A percentile compares a stretch with the other conserved stretches of the same genome.
phyloP scores from a whole-genome alignment of 345 rosid genomes.

The Excoecaria agallocha region DNA sequence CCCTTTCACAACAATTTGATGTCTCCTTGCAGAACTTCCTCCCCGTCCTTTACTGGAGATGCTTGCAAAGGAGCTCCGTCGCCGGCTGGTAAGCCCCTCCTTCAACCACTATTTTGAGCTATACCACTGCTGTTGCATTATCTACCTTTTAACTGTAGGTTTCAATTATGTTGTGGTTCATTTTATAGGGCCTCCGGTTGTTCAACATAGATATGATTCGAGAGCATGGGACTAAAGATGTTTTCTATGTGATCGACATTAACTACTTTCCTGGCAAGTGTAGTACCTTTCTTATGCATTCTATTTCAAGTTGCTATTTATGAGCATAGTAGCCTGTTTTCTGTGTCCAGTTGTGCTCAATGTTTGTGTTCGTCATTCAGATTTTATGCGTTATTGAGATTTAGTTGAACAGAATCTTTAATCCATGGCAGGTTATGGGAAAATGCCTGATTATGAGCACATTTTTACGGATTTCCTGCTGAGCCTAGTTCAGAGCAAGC shows the following conservation, averaged over 20 bases:
- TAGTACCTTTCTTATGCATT: neutral
- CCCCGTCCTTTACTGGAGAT: slow-evolving; percentile 73
- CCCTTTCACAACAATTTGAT: slow-evolving; percentile 12
- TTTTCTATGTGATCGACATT: slow-evolving; percentile 83
- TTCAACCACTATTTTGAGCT: slow-evolving; percentile 12
- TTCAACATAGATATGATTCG: slow-evolving; percentile 91
- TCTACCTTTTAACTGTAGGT: neutral
- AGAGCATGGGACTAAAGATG: slow-evolving; percentile 66
- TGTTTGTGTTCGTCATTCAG: neutral
- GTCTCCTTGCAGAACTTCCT: slow-evolving; percentile 69
- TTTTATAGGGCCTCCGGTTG: slow-evolving; percentile 64
- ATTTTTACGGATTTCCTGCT: slow-evolving; percentile 78
- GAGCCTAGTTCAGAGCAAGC: slow-evolving; percentile 41
- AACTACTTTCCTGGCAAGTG: slow-evolving; percentile 91
- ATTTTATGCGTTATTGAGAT: neutral
- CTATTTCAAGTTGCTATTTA: neutral
- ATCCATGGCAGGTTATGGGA: slow-evolving; percentile 69
- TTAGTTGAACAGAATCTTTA: slow-evolving; percentile 1
- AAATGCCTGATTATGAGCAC: slow-evolving; percentile 83
- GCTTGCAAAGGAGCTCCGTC: slow-evolving; percentile 71
- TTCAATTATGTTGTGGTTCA: neutral
- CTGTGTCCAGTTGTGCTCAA: too few species aligned
- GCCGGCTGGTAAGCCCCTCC: slow-evolving; percentile 50
- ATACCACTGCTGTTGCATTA: neutral
- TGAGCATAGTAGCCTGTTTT: neutral